Percentiles rank a stretch among this genome's conserved stretches.
Evolutionary conservation across 2,329 filamentous ascomycete genomes (phyloP).

Genomic region (Colletotrichum costaricense): DNA sequence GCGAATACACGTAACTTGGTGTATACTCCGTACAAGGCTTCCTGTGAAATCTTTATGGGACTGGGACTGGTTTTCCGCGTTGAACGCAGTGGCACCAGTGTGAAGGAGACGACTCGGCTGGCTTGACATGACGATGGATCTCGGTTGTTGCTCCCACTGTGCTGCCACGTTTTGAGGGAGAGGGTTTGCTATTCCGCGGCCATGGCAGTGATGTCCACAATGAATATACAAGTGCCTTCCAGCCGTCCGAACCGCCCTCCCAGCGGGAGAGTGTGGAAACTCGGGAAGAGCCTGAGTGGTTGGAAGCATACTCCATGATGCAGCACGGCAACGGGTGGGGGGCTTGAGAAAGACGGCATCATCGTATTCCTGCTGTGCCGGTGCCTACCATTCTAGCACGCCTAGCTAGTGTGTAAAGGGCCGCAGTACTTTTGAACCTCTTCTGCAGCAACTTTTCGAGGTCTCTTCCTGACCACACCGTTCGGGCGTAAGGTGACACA

Average conservation of each 20-base stretch:
- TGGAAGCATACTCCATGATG: neutral
- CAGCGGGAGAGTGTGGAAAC: neutral
- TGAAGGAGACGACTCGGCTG: neutral
- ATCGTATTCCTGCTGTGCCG: conserved; percentile 7
- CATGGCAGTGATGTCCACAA: too few relatives aligned
- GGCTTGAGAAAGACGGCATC: neutral
- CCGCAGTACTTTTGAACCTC: neutral
- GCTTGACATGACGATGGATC: neutral
- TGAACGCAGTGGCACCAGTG: neutral
- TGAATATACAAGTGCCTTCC: neutral
- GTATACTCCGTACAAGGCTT: neutral
- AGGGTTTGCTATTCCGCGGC: neutral
- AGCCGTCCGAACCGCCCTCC: neutral
- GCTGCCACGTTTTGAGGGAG: too few relatives aligned
- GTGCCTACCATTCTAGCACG: neutral
- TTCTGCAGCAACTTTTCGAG: neutral
- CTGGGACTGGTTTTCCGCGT: neutral
- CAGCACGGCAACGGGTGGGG: neutral
- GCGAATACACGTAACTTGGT: neutral
- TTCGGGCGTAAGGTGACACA: neutral
- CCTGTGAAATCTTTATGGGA: neutral
- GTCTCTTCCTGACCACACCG: neutral
- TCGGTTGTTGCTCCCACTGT: too few relatives aligned
- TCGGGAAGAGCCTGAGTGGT: neutral
- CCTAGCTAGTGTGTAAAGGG: neutral